Base-by-base conservation (phyloP, 192 early-diverging fungal genomes). In the Coemansia umbellata region DNA sequence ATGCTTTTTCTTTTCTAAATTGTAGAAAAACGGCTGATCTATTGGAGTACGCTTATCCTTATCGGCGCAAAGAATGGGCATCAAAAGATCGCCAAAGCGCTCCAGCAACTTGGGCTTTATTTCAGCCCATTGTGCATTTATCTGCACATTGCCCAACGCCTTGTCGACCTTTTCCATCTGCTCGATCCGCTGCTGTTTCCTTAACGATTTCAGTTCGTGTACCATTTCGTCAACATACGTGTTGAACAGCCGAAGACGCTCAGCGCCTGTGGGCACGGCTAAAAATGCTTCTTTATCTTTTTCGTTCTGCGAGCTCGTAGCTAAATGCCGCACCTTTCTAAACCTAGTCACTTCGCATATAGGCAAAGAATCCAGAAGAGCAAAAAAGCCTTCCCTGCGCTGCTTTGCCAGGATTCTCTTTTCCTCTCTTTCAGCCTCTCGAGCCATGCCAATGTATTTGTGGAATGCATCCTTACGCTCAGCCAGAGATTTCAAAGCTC, bases 401-500 rank as follows among this genome's bases (percentile, higher is more conserved):
- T 79, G 70, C 43, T 62, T 49, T 15, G 39, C 27, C 39, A 47
- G 31, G 9, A 44, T 31, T 11, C 35, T 51, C 15, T 35, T 17
- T 35, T 39, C 28, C 27, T 50, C 51, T 19, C 54, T 52, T 61
- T 86, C 86, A 45, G 66, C 59, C 41, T 90, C 88, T 18, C 78
- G 79, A 13, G 39, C 21, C 6, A 35, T 31, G 18, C 78, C 75
- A 1, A 85, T 74, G 57, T 86, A 94, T 22, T 73, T 63, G 24
- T 88, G 70, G 62, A 94, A 98, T 0, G 89, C 91, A 3, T 78
- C 65, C 57, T 93, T 93, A 27, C 94, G 82, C 53, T 95, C 92
- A 0, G 80, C 53, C 6, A 90, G 72, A 0, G 93, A 89, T 40
- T 85, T 89, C 11, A 98, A 62, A 0, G 86, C 83, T 2, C 87